Percentiles rank a stretch among this genome's conserved stretches.
These are phyloP conservation scores for Dactylellina haptotyla DNA, from an alignment of 2,329 filamentous ascomycete species.

Conservation along the genomic window DNA sequence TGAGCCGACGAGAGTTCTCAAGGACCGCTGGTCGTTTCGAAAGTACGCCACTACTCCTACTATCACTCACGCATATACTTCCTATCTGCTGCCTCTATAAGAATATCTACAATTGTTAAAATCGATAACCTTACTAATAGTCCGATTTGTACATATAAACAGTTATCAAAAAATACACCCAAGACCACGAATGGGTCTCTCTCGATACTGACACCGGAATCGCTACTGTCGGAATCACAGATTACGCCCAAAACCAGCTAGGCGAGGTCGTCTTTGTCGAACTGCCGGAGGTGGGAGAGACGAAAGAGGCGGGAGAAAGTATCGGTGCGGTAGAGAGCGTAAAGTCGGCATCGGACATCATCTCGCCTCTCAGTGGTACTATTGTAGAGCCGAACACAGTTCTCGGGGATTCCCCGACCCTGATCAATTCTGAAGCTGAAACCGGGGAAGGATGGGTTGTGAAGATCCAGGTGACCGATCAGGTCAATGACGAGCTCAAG, in stretches of 20 bases:
- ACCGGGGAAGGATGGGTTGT: constrained; percentile 89
- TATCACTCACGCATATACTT: not conserved
- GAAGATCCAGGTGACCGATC: constrained; percentile 79
- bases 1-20: constrained; percentile 33
- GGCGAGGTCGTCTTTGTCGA: constrained; percentile 98
- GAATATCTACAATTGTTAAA: not conserved
- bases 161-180: constrained; percentile 81
- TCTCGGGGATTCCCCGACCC: constrained; percentile 84
- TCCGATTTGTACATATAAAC: not conserved
- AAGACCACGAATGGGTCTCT: constrained; percentile 99
- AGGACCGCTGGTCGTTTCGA: constrained; percentile 26
- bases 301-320: constrained; percentile 79
- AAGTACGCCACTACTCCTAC: constrained; percentile 4
- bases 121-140: not conserved
- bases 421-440: constrained; percentile 91
- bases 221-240: constrained; percentile 84
- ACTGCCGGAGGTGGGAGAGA: constrained; percentile 77
- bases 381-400: constrained; percentile 77
- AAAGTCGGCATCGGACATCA: constrained; percentile 97
- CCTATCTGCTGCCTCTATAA: not conserved
- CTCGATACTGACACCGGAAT: constrained; percentile 82
- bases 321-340: constrained; percentile 97
- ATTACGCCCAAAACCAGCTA: constrained; percentile 89
- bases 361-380: constrained; percentile 82
- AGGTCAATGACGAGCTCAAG: constrained; percentile 74